These are phyloP conservation scores for Phaffia rhodozyma DNA, from an alignment of 1,284 basidiomycete genomes.

Conservation along the genomic window DNA sequence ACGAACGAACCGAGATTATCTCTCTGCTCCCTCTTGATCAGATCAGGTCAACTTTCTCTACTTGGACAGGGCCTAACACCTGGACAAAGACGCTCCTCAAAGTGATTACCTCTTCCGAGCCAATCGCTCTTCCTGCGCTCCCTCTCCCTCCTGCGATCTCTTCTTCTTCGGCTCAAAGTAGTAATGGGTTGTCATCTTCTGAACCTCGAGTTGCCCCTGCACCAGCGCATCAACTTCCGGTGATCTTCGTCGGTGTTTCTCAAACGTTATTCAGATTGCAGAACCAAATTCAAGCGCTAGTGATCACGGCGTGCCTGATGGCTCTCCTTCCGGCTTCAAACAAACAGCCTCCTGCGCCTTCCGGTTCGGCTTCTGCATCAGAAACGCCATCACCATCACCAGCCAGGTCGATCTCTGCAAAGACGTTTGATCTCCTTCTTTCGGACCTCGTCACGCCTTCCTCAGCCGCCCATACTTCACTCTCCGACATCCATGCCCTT, in stretches of 20 bases:
- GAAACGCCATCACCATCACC: constrained; percentile 26
- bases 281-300: constrained; percentile 56
- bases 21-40: not conserved
- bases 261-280: constrained; percentile 48
- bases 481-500: not conserved
- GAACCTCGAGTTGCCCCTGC: not conserved
- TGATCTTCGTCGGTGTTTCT: constrained; percentile 48
- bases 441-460: constrained; percentile 1
- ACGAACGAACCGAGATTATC: not conserved
- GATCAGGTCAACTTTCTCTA: not conserved
- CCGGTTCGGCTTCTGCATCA: too few relatives aligned
- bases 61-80: not conserved
- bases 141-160: not conserved
- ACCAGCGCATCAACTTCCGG: constrained; percentile 40
- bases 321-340: constrained; percentile 40
- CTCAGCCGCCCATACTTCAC: not conserved
- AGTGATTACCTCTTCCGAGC: not conserved
- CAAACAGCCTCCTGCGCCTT: too few relatives aligned
- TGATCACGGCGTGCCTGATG: constrained; percentile 50
- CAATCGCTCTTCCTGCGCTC: not conserved
- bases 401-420: not conserved
- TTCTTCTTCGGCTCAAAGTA: constrained; percentile 23
- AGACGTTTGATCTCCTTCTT: not conserved
- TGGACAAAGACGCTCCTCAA: not conserved
- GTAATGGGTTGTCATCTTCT: not conserved